Conservation (phyloP, 345 rosid genomes). For the Cardamine chenopodiifolia region DNA sequence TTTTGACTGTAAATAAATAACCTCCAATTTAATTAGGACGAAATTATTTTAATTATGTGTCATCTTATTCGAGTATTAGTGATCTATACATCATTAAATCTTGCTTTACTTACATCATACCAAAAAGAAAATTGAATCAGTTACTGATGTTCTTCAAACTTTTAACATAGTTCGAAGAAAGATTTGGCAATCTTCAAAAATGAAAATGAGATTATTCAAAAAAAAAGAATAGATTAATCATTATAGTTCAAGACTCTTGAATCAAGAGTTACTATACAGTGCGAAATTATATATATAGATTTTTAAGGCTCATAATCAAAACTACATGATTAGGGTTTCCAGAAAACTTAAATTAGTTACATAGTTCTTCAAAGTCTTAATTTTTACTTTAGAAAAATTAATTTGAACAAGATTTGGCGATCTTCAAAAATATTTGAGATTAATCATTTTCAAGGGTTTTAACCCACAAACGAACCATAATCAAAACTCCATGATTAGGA, state of each 20-base stretch:
- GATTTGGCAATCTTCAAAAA: too few relatives aligned
- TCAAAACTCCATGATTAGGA: not conserved
- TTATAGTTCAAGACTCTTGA: too few relatives aligned
- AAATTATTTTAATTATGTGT: not conserved
- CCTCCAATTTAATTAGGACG: not conserved
- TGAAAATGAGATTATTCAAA: too few relatives aligned
- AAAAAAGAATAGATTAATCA: too few relatives aligned
- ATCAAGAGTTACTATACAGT: too few relatives aligned
- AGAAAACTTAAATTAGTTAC: not conserved
- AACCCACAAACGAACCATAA: not conserved
- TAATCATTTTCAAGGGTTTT: not conserved
- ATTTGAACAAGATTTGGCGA: not conserved
- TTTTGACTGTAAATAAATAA: conserved; percentile 20
- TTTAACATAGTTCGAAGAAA: too few relatives aligned
- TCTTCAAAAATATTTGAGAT: not conserved
- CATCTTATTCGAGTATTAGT: not conserved
- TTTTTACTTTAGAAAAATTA: not conserved
- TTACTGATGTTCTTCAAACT: too few relatives aligned
- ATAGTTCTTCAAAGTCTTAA: not conserved
- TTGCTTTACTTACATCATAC: too few relatives aligned
- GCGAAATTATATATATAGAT: too few relatives aligned
- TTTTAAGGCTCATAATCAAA: too few relatives aligned
- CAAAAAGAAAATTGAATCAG: too few relatives aligned
- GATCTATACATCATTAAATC: not conserved
- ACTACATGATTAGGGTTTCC: too few relatives aligned